Percentiles rank a stretch among this genome's conserved stretches.
Conservation (phyloP, 768 basidiomycete species). For the Trametes gibbosa region DNA sequence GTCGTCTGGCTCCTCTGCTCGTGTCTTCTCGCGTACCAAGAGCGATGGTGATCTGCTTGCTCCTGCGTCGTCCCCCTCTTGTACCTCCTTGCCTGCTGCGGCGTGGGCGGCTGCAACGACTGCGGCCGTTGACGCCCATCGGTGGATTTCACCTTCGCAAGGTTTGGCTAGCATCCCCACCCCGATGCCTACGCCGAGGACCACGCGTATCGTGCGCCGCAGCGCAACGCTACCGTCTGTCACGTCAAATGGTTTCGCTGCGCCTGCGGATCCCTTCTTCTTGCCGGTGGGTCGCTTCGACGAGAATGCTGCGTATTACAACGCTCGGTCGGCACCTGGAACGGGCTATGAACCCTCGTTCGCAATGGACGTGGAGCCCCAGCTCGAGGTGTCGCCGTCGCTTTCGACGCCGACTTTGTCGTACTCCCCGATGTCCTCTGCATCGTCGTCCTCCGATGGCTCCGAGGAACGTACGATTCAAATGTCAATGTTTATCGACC, state of each 20-base stretch:
- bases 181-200: constrained; percentile 6
- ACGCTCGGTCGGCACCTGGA: constrained; percentile 6
- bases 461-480: constrained; percentile 27
- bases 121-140: constrained; percentile 6
- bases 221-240: constrained; percentile 22
- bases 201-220: constrained; percentile 17
- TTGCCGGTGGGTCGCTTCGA: neutral
- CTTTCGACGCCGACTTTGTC: constrained; percentile 26
- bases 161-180: neutral
- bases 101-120: constrained; percentile 17
- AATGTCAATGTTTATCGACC: constrained; percentile 20
- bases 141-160: neutral
- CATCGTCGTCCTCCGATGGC: constrained; percentile 29
- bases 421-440: constrained; percentile 29
- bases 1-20: constrained; percentile 2
- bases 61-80: constrained; percentile 1
- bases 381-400: constrained; percentile 21
- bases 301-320: neutral
- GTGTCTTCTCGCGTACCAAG: constrained; percentile 21
- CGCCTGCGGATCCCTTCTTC: constrained; percentile 1
- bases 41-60: constrained; percentile 23
- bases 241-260: constrained; percentile 3
- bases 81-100: constrained; percentile 11
- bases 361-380: constrained; percentile 9
- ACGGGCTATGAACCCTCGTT: constrained; percentile 1